phyloP scores from a whole-genome alignment of 257 asterid genomes.

The Marsdenia floribunda region DNA sequence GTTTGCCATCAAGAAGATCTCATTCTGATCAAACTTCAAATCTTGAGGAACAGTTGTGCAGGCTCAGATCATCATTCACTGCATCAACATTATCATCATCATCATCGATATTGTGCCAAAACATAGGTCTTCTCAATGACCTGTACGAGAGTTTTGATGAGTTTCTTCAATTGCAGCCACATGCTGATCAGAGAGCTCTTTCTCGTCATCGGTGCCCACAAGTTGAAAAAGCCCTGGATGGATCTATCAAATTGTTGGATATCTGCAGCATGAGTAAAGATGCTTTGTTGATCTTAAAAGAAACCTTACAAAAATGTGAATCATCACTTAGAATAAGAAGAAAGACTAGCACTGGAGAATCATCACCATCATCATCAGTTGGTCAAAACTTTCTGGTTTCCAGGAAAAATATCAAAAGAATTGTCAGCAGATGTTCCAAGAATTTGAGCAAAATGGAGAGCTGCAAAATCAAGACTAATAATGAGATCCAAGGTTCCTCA shows the following conservation, averaged over 20 bases:
- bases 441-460: constrained; percentile 19
- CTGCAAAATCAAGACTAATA: not conserved
- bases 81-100: constrained; percentile 3
- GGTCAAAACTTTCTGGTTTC: constrained; percentile 19
- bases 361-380: not conserved
- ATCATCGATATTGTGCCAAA: not conserved
- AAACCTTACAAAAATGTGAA: constrained; percentile 16
- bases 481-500: not conserved
- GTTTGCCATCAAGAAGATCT: constrained; percentile 20
- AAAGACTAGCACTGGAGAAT: not conserved
- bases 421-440: constrained; percentile 22
- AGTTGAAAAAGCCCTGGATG: constrained; percentile 16
- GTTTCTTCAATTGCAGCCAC: constrained; percentile 19
- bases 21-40: constrained; percentile 12
- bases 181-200: constrained; percentile 11
- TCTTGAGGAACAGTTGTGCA: not conserved
- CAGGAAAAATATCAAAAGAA: constrained; percentile 27
- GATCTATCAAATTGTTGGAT: constrained; percentile 24
- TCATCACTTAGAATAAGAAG: constrained; percentile 27
- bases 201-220: not conserved
- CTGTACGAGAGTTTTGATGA: constrained; percentile 13
- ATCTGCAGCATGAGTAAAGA: constrained; percentile 22
- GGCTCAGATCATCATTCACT: not conserved
- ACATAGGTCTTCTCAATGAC: constrained; percentile 15
- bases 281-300: constrained; percentile 13